Evolutionary conservation across 305 asterid species (phyloP).

Genomic region (Lippia alba): DNA sequence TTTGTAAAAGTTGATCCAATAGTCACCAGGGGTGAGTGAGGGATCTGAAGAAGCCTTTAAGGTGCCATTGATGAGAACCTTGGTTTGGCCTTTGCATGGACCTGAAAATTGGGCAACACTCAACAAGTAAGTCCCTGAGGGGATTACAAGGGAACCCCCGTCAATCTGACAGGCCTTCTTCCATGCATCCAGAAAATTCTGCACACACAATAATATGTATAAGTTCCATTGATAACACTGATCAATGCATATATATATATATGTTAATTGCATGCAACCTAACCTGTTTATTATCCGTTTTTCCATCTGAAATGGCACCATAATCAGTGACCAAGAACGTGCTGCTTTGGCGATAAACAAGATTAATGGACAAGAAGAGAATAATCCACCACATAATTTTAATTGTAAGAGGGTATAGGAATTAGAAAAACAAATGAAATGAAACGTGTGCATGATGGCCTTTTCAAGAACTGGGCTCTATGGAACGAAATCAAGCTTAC

Average conservation of each 20-base stretch:
- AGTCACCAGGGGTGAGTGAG: constrained; percentile 1
- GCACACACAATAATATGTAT: neutral
- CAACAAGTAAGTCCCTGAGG: constrained; percentile 39
- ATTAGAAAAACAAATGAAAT: no score
- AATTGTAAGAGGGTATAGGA: no score
- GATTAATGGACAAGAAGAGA: constrained; percentile 8
- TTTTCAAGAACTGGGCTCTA: no score
- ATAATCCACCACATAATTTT: neutral
- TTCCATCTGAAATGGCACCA: constrained; percentile 33
- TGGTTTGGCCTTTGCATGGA: constrained; percentile 39
- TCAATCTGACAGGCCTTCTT: constrained; percentile 35
- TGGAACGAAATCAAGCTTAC: no score
- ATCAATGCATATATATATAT: neutral
- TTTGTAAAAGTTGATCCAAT: constrained; percentile 38
- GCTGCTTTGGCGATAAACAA: constrained; percentile 16
- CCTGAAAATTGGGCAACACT: constrained; percentile 34
- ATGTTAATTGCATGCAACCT: no score
- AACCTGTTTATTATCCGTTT: constrained; percentile 39
- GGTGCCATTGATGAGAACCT: constrained; percentile 35
- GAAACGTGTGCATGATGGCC: no score
- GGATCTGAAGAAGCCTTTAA: constrained; percentile 35
- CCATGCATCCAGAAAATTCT: constrained; percentile 43
- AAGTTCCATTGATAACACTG: neutral
- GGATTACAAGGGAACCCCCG: constrained; percentile 37
- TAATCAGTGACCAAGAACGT: constrained; percentile 27